Evolutionary conservation across 495 filamentous ascomycete species (phyloP).

Genomic region (Talaromyces ruber): DNA sequence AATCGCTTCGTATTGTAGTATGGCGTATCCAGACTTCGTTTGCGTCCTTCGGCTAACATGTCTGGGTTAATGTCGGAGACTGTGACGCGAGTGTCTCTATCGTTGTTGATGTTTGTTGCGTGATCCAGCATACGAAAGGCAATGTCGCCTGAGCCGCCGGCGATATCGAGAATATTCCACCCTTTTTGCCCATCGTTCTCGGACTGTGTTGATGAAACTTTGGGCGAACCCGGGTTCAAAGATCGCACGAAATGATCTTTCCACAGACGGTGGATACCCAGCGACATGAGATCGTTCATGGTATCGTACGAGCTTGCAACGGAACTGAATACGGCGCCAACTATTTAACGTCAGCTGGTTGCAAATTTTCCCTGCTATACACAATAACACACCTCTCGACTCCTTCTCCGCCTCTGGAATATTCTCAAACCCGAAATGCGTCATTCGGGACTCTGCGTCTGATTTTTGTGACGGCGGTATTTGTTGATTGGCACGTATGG

Average conservation of each 20-base stretch:
- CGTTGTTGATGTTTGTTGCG: conserved; percentile 70
- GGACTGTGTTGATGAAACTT: conserved; percentile 23
- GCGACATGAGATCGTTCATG: conserved; percentile 99
- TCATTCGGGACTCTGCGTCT: conserved; percentile 52
- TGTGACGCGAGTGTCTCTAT: conserved; percentile 69
- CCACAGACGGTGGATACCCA: conserved; percentile 94
- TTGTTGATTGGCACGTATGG: conserved; percentile 26
- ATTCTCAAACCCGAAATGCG: conserved; percentile 91
- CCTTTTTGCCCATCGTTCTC: conserved; percentile 19
- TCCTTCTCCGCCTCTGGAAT: conserved; percentile 79
- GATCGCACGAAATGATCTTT: conserved; percentile 96
- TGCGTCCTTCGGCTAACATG: conserved; percentile 83
- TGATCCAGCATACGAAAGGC: conserved; percentile 95
- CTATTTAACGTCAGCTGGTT: conserved; percentile 29
- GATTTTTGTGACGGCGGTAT: conserved; percentile 22
- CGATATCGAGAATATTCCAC: conserved; percentile 90
- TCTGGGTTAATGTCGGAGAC: conserved; percentile 92
- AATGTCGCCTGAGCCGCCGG: conserved; percentile 95
- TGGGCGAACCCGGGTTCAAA: conserved; percentile 73
- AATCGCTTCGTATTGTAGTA: conserved; percentile 53
- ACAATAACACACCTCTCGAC: conserved; percentile 45
- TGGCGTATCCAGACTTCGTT: conserved; percentile 54
- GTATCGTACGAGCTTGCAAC: conserved; percentile 86
- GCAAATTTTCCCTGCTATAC: not conserved
- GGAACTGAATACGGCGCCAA: conserved; percentile 87